These are phyloP conservation scores for Trametes pubescens DNA, from an alignment of 1,284 basidiomycete genomes.

Conservation along the genomic window DNA sequence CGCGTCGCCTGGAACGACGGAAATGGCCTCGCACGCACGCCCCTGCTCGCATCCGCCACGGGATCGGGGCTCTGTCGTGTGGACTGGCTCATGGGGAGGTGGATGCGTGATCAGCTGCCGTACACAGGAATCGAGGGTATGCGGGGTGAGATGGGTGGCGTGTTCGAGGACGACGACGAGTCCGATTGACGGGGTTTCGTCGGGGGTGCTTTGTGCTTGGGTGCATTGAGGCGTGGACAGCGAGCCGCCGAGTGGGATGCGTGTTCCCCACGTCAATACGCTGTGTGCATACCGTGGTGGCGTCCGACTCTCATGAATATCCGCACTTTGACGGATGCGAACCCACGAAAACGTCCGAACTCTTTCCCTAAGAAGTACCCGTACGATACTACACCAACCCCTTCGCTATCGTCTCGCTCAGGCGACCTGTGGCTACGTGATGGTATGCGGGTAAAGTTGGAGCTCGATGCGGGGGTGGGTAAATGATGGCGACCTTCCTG, in stretches of 20 bases:
- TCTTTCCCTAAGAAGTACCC: background rate
- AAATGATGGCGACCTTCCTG: slow-evolving; percentile 6
- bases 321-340: background rate
- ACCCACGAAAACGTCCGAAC: background rate
- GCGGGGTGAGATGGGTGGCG: slow-evolving; percentile 46
- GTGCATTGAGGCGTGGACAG: background rate
- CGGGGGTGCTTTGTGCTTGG: background rate
- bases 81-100: slow-evolving; percentile 78
- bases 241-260: background rate
- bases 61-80: slow-evolving; percentile 87
- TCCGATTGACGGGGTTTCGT: slow-evolving; percentile 19
- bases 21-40: slow-evolving; percentile 70
- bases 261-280: background rate
- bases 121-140: slow-evolving; percentile 62
- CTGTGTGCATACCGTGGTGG: background rate
- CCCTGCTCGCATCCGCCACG: slow-evolving; percentile 79
- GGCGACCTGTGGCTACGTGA: background rate
- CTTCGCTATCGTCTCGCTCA: background rate
- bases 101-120: slow-evolving; percentile 66
- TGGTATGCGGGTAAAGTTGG: background rate
- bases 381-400: background rate
- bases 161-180: slow-evolving; percentile 48
- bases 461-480: background rate
- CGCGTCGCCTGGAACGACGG: slow-evolving; percentile 83
- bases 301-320: background rate